A percentile compares a stretch with the other conserved stretches of the same genome.
phyloP scores from a whole-genome alignment of 768 basidiomycete species.

The Termitomyces sp. region DNA sequence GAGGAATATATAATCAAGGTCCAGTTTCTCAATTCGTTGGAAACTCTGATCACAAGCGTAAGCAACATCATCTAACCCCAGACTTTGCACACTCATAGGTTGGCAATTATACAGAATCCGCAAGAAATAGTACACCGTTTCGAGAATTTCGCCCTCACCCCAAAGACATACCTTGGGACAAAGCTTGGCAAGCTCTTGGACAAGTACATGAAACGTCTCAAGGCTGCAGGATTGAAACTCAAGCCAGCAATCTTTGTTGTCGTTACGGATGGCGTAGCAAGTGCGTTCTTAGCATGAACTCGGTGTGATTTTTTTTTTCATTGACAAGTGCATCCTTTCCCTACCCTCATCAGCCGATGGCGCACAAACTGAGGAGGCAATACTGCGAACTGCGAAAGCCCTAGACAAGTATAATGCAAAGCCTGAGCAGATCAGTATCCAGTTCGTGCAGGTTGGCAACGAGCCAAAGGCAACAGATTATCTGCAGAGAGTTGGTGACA shows the following conservation, averaged over 20 bases:
- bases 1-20: neutral
- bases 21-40: neutral
- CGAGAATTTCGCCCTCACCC: neutral
- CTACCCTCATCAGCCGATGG: neutral
- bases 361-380: neutral
- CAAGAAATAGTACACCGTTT: neutral
- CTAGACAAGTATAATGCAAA: neutral
- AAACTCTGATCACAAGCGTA: neutral
- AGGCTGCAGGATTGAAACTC: neutral
- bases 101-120: neutral
- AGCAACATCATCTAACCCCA: neutral
- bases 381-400: neutral
- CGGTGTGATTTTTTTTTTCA: neutral
- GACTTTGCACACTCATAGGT: neutral
- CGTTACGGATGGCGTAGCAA: neutral
- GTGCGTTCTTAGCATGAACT: neutral
- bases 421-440: neutral
- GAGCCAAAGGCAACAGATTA: neutral
- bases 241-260: neutral
- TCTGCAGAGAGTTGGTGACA: neutral
- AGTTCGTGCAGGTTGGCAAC: neutral
- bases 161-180: neutral
- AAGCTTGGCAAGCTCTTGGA: neutral
- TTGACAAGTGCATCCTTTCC: neutral
- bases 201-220: neutral